These are phyloP conservation scores for Clonostachys rhizophaga DNA, from an alignment of 2,329 filamentous ascomycete genomes.

Conservation along the genomic window DNA sequence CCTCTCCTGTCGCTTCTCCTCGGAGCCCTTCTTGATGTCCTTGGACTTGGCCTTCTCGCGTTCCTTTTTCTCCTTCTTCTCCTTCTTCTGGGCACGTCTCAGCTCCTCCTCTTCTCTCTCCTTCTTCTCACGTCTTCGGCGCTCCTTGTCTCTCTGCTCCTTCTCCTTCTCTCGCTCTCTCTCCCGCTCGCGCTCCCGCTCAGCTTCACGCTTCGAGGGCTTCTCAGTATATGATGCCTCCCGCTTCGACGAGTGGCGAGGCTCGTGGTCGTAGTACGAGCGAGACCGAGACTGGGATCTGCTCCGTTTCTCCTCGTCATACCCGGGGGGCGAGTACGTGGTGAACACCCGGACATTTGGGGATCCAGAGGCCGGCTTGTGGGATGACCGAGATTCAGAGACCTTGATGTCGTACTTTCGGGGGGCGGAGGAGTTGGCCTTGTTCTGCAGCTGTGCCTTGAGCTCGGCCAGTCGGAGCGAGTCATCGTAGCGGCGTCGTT, in stretches of 20 bases:
- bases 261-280: slow-evolving; percentile 34
- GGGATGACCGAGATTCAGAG: slow-evolving; percentile 29
- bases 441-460: slow-evolving; percentile 44
- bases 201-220: slow-evolving; percentile 35
- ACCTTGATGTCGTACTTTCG: slow-evolving; percentile 40
- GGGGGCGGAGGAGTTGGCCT: slow-evolving; percentile 37
- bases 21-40: slow-evolving; percentile 26
- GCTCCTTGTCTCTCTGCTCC: slow-evolving; percentile 14
- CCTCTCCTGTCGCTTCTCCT: slow-evolving; percentile 24
- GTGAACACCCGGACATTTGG: slow-evolving; percentile 22
- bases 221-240: slow-evolving; percentile 38
- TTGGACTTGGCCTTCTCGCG: slow-evolving; percentile 28
- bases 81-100: slow-evolving; percentile 20
- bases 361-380: background rate
- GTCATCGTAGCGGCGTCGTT: slow-evolving; percentile 74
- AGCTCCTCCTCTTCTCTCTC: slow-evolving; percentile 13
- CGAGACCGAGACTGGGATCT: slow-evolving; percentile 23
- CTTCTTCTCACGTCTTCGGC: slow-evolving; percentile 11
- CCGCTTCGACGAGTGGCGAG: slow-evolving; percentile 31
- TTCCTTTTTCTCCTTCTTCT: slow-evolving; percentile 25
- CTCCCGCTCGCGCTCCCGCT: slow-evolving; percentile 27
- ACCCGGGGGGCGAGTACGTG: slow-evolving; percentile 32
- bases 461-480: slow-evolving; percentile 63
- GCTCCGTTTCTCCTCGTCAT: slow-evolving; percentile 33
- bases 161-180: slow-evolving; percentile 21